Conservation (phyloP, 2,329 filamentous ascomycete genomes). For the Aspergillus pseudoterreus region DNA sequence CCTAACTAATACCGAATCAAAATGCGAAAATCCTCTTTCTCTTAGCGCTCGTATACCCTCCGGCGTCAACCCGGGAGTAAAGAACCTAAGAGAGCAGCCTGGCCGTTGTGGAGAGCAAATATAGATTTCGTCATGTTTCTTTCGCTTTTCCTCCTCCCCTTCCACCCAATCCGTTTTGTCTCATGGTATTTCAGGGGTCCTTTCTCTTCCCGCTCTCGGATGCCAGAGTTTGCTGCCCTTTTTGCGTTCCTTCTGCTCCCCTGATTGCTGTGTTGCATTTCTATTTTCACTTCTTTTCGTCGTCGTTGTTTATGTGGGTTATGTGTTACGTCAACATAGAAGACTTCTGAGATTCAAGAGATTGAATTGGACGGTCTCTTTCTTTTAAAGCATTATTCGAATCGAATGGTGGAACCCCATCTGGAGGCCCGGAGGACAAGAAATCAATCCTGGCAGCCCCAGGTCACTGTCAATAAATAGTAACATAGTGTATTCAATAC, state of each 20-base stretch:
- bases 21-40: constrained; percentile 24
- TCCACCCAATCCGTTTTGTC: not conserved
- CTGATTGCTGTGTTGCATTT: constrained; percentile 20
- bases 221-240: constrained; percentile 19
- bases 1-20: constrained; percentile 7
- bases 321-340: constrained; percentile 28
- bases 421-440: not conserved
- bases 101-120: constrained; percentile 28
- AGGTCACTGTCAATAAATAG: constrained; percentile 1
- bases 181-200: constrained; percentile 15
- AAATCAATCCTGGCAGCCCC: not conserved
- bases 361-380: constrained; percentile 16
- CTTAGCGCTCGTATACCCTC: constrained; percentile 41
- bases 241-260: constrained; percentile 19
- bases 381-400: constrained; percentile 5
- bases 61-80: constrained; percentile 35
- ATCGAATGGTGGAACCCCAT: constrained; percentile 1
- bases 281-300: constrained; percentile 15
- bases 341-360: constrained; percentile 9
- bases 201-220: constrained; percentile 10
- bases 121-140: constrained; percentile 23
- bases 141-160: constrained; percentile 10
- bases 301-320: constrained; percentile 17
- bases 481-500: constrained; percentile 9
- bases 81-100: constrained; percentile 31